A percentile compares a stretch with the other conserved stretches of the same genome.
Conservation (phyloP, 495 filamentous ascomycete genomes). For the Staphylotrichum tortipilum region DNA sequence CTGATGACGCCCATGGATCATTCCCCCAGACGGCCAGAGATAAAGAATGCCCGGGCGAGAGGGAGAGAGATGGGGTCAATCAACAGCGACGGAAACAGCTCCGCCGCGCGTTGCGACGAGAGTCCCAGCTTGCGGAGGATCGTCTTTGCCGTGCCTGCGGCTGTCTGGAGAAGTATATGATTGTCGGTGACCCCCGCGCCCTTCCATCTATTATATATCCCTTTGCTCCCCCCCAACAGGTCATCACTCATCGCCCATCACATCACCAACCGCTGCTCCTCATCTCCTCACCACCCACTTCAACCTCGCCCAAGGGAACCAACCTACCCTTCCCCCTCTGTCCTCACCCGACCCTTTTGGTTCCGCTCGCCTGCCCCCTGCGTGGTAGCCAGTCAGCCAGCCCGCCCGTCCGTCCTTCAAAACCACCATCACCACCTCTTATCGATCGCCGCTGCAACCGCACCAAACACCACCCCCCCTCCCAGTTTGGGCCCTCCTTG, state of each 20-base stretch:
- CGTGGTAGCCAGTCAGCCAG: no score
- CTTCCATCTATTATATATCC: no score
- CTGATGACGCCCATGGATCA: slow-evolving; percentile 11
- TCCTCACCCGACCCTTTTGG: neutral
- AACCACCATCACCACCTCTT: neutral
- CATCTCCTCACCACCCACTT: no score
- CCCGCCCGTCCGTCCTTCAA: neutral
- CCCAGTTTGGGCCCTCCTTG: slow-evolving; percentile 6
- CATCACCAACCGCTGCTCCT: no score
- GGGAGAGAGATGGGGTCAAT: neutral
- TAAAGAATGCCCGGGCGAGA: neutral
- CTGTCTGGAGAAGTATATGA: neutral
- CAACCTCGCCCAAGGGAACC: no score
- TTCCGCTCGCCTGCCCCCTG: neutral
- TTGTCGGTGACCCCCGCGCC: no score
- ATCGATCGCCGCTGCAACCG: slow-evolving; percentile 4
- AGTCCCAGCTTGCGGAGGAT: no score
- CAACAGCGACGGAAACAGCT: neutral
- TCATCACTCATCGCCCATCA: no score
- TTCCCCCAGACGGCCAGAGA: neutral
- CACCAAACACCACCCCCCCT: no score
- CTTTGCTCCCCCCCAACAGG: neutral
- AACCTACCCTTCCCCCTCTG: neutral
- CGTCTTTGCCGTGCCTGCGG: neutral
- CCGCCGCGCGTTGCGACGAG: no score